Conservation (phyloP, 1,284 basidiomycete species). For the Pholiota adiposa region DNA sequence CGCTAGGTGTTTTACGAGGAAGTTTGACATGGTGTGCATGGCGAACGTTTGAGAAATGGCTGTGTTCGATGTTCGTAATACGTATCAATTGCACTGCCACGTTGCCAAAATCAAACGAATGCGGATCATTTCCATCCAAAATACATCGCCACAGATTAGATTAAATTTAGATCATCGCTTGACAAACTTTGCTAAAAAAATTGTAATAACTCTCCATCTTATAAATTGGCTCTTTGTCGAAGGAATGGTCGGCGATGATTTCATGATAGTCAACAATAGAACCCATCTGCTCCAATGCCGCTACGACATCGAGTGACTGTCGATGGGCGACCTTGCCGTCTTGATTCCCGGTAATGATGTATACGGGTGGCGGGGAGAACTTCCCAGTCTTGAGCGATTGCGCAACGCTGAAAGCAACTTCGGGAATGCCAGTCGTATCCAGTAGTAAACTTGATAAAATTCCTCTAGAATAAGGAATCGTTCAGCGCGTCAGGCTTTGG, state of each 20-base stretch:
- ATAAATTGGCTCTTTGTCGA: slow-evolving; percentile 33
- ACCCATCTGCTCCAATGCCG: slow-evolving; percentile 26
- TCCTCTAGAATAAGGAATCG: slow-evolving; percentile 8
- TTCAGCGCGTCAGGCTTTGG: neutral
- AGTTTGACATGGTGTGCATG: no score
- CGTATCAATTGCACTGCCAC: no score
- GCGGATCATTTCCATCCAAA: no score
- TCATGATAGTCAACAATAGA: slow-evolving; percentile 35
- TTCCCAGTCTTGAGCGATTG: slow-evolving; percentile 29
- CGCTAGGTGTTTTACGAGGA: no score
- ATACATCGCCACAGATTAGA: no score
- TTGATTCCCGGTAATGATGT: slow-evolving; percentile 37
- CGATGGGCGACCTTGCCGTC: slow-evolving; percentile 38
- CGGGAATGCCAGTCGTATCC: slow-evolving; percentile 34
- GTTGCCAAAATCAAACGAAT: no score
- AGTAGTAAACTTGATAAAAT: slow-evolving; percentile 35
- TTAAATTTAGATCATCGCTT: neutral
- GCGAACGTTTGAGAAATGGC: no score
- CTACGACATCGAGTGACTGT: slow-evolving; percentile 37
- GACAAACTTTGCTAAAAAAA: slow-evolving; percentile 28
- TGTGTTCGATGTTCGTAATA: no score
- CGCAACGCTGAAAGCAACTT: slow-evolving; percentile 33
- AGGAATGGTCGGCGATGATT: slow-evolving; percentile 37
- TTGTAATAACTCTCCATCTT: slow-evolving; percentile 39
- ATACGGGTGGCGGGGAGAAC: slow-evolving; percentile 33